A percentile compares a stretch with the other conserved stretches of the same genome.
Conservation (phyloP, 441 rosid genomes). For the Pelargonium myrrhifolium region DNA sequence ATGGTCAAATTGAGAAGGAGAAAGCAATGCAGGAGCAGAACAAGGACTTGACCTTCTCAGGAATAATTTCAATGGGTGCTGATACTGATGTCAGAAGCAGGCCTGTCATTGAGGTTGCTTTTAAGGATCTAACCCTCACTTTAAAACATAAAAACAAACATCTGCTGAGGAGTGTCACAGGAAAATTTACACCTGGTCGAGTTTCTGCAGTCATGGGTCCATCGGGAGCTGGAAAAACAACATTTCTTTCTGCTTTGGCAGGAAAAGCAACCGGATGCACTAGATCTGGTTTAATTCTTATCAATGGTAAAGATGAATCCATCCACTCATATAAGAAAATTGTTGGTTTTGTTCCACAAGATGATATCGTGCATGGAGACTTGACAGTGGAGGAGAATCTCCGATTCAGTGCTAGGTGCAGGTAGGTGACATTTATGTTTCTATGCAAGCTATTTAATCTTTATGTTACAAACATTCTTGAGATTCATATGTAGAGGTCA, state of each 20-base stretch:
- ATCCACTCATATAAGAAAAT: slow-evolving; percentile 79
- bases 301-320: slow-evolving; percentile 71
- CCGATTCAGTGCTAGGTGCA: slow-evolving; percentile 97
- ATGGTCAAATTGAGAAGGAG: slow-evolving; percentile 88
- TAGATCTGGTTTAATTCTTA: slow-evolving; percentile 57
- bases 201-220: slow-evolving; percentile 99
- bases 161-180: slow-evolving; percentile 77
- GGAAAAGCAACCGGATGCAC: slow-evolving; percentile 80
- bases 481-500: background rate
- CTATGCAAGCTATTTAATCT: slow-evolving; percentile 5
- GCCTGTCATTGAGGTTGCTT: slow-evolving; percentile 63
- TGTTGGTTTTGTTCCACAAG: slow-evolving; percentile 93
- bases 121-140: slow-evolving; percentile 74
- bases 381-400: slow-evolving; percentile 91
- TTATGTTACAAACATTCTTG: background rate
- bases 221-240: slow-evolving; percentile 96
- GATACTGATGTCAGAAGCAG: slow-evolving; percentile 56
- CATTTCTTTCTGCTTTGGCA: slow-evolving; percentile 84
- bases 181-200: slow-evolving; percentile 81
- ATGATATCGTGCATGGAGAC: slow-evolving; percentile 97
- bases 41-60: slow-evolving; percentile 80
- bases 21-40: slow-evolving; percentile 76
- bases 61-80: slow-evolving; percentile 76
- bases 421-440: slow-evolving; percentile 36
- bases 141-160: slow-evolving; percentile 72